Evolutionary conservation across 352 stramenopile genomes (phyloP).

Genomic region (Aphanomyces stellatus): DNA sequence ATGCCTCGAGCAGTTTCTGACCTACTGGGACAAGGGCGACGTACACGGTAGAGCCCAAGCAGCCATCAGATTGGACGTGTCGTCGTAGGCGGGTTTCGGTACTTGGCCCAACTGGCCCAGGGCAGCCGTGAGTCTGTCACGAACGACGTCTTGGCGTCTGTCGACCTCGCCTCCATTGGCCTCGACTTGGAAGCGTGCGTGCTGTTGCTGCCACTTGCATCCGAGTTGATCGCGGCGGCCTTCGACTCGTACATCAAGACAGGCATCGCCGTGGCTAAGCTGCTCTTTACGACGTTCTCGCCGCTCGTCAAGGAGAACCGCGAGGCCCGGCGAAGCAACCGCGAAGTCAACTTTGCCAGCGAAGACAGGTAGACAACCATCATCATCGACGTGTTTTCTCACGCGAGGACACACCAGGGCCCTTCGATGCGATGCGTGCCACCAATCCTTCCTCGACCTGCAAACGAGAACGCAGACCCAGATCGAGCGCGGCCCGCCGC

Average conservation of each 20-base stretch:
- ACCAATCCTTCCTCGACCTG: constrained; percentile 62
- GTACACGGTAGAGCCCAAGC: constrained; percentile 30
- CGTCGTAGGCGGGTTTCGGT: constrained; percentile 44
- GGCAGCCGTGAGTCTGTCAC: constrained; percentile 68
- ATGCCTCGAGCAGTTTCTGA: constrained; percentile 55
- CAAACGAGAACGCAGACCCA: constrained; percentile 22
- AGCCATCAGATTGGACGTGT: neutral
- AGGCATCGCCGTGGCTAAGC: constrained; percentile 44
- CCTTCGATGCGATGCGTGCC: constrained; percentile 44
- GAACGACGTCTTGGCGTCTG: constrained; percentile 58
- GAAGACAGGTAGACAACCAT: constrained; percentile 45
- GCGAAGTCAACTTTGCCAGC: constrained; percentile 57
- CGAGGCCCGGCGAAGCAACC: constrained; percentile 37
- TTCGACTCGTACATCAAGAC: constrained; percentile 63
- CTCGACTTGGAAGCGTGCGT: constrained; percentile 68
- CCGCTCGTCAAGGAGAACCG: constrained; percentile 57
- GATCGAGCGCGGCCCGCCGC: neutral
- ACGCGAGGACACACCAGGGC: neutral
- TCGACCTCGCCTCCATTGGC: constrained; percentile 47
- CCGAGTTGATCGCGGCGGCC: constrained; percentile 52
- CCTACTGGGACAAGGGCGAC: constrained; percentile 57
- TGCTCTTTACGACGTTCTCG: constrained; percentile 65
- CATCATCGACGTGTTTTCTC: neutral
- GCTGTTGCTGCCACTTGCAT: constrained; percentile 66
- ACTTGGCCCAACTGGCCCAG: constrained; percentile 46